Evolutionary conservation across 306 rosid species (phyloP).

Genomic region (Rubus idaeus): DNA sequence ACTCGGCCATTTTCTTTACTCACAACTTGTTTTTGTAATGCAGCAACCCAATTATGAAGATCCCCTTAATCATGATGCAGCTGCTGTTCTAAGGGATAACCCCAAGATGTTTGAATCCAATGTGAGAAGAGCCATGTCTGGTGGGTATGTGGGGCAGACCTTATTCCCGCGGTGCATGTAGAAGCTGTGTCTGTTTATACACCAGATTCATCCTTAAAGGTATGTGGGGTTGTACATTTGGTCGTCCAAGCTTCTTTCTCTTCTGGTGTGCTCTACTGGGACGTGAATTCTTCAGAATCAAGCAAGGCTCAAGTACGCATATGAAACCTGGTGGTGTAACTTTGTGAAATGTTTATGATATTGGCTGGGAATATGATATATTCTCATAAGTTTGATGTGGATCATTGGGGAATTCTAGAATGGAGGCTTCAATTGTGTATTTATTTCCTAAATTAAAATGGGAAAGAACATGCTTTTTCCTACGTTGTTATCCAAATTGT

Average conservation of each 20-base stretch:
- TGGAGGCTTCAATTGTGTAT: conserved; percentile 4
- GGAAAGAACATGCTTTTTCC: conserved; percentile 18
- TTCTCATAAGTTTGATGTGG: conserved; percentile 19
- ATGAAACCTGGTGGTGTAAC: conserved; percentile 29
- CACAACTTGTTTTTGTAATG: background rate
- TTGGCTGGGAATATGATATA: conserved; percentile 17
- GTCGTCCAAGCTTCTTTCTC: conserved; percentile 20
- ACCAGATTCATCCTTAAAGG: conserved; percentile 23
- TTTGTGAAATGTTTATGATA: conserved; percentile 37
- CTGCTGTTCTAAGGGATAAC: conserved; percentile 52
- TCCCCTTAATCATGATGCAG: conserved; percentile 59
- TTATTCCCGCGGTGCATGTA: conserved; percentile 51
- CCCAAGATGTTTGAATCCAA: conserved; percentile 54
- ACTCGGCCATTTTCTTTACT: background rate
- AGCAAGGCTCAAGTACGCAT: conserved; percentile 6
- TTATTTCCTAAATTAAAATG: conserved; percentile 9
- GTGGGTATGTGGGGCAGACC: conserved; percentile 59
- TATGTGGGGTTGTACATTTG: conserved; percentile 23
- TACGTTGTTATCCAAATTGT: background rate
- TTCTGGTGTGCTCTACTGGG: conserved; percentile 19
- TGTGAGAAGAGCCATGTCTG: conserved; percentile 61
- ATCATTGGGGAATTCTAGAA: conserved; percentile 20
- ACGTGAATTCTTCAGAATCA: background rate
- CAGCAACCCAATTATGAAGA: conserved; percentile 56
- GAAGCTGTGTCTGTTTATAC: conserved; percentile 18